phyloP scores from a whole-genome alignment of 768 basidiomycete genomes.

The Sarcodon sp. region DNA sequence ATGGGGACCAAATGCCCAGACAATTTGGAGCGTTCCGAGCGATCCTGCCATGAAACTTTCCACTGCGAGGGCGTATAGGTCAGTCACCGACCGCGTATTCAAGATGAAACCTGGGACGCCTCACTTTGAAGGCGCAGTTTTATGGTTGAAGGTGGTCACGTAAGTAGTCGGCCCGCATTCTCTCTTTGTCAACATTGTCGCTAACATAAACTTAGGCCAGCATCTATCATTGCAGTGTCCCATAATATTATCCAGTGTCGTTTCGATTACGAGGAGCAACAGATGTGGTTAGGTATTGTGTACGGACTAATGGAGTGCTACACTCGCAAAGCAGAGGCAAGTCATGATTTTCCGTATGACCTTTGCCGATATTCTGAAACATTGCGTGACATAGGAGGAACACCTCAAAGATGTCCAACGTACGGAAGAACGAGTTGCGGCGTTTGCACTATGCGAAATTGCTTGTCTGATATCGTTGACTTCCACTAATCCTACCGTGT shows the following conservation, averaged over 20 bases:
- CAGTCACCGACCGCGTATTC: constrained; percentile 30
- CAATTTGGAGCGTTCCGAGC: constrained; percentile 48
- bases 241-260: constrained; percentile 49
- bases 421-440: constrained; percentile 39
- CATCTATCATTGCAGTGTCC: constrained; percentile 30
- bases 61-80: constrained; percentile 34
- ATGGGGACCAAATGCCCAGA: constrained; percentile 34
- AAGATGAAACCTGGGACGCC: constrained; percentile 26
- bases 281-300: constrained; percentile 55
- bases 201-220: constrained; percentile 9
- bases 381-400: constrained; percentile 11
- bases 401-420: constrained; percentile 38
- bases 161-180: constrained; percentile 14
- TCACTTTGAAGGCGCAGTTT: constrained; percentile 20
- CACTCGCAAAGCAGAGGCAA: constrained; percentile 33
- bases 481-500: constrained; percentile 54
- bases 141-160: constrained; percentile 35
- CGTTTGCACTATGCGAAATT: constrained; percentile 60
- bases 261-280: constrained; percentile 45
- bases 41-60: constrained; percentile 59
- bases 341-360: constrained; percentile 4
- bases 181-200: neutral
- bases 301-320: constrained; percentile 49
- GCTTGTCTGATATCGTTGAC: constrained; percentile 61
- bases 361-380: neutral